phyloP scores from a whole-genome alignment of 345 rosid genomes.

The Euphorbia lathyris region DNA sequence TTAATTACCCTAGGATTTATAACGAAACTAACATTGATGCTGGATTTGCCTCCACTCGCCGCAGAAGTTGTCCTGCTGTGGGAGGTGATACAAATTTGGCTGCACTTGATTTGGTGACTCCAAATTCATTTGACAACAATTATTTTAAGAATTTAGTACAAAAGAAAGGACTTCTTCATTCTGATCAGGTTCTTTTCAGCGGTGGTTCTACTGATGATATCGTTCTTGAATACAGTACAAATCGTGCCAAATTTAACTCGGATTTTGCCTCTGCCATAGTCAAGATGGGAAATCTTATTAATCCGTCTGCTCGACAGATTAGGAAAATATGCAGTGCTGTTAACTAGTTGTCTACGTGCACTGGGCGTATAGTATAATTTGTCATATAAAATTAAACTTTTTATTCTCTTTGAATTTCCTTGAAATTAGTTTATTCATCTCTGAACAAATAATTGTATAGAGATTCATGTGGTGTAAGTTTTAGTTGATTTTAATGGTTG shows the following conservation, averaged over 20 bases:
- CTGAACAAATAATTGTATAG: too few species aligned
- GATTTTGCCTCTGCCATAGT: slow-evolving; percentile 46
- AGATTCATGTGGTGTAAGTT: too few species aligned
- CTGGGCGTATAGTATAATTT: too few species aligned
- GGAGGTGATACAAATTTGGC: slow-evolving; percentile 13
- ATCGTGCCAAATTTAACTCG: slow-evolving; percentile 8
- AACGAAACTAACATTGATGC: slow-evolving; percentile 15
- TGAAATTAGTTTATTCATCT: too few species aligned
- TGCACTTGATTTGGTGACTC: slow-evolving; percentile 20
- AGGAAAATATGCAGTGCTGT: slow-evolving; percentile 33
- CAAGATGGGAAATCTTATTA: slow-evolving; percentile 46
- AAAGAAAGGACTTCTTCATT: slow-evolving; percentile 17
- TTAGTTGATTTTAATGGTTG: too few species aligned
- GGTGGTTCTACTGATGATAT: slow-evolving; percentile 22
- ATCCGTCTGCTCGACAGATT: slow-evolving; percentile 39
- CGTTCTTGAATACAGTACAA: slow-evolving; percentile 12
- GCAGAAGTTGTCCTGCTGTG: slow-evolving; percentile 4
- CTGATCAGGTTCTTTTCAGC: slow-evolving; percentile 21
- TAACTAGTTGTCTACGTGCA: slow-evolving; percentile 17
- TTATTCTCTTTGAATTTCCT: background rate
- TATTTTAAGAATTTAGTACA: slow-evolving; percentile 19
- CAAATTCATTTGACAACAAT: slow-evolving; percentile 18
- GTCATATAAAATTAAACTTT: too few species aligned
- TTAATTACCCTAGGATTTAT: too few species aligned
- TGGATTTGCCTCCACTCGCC: slow-evolving; percentile 21